Conservation (phyloP, 495 filamentous ascomycete genomes). For the Parathielavia hyrcaniae region DNA sequence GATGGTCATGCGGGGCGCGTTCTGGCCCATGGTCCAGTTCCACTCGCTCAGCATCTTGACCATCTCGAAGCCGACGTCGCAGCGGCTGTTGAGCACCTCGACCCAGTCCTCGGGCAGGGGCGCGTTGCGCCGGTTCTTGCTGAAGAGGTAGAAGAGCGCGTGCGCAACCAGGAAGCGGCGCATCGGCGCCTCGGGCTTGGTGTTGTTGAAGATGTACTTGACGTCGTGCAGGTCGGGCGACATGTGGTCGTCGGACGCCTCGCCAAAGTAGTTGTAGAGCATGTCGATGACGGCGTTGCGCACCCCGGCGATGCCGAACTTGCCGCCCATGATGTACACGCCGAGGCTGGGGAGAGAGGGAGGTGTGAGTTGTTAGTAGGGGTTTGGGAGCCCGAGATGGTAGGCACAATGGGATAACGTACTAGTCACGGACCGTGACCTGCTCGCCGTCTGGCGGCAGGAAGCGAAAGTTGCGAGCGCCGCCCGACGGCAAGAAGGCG, state of each 20-base stretch:
- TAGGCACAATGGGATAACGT: slow-evolving; percentile 5
- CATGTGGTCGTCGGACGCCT: slow-evolving; percentile 7
- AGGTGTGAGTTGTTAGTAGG: not conserved
- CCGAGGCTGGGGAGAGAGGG: slow-evolving; percentile 17
- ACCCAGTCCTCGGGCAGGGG: slow-evolving; percentile 22
- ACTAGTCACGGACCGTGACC: slow-evolving; percentile 27
- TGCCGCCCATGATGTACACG: slow-evolving; percentile 27
- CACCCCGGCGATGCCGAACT: slow-evolving; percentile 21
- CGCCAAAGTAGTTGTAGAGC: slow-evolving; percentile 19
- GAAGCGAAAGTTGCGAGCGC: slow-evolving; percentile 14
- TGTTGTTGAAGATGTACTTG: slow-evolving; percentile 24
- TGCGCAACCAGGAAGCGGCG: slow-evolving; percentile 25
- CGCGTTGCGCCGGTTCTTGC: slow-evolving; percentile 6
- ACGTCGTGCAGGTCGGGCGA: slow-evolving; percentile 22
- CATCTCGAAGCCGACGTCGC: slow-evolving; percentile 17
- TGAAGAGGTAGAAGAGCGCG: slow-evolving; percentile 24
- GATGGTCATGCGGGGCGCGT: slow-evolving; percentile 27
- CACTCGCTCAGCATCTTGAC: slow-evolving; percentile 29
- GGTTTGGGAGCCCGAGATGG: not conserved
- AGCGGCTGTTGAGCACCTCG: slow-evolving; percentile 3
- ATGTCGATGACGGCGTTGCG: slow-evolving; percentile 23
- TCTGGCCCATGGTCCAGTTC: slow-evolving; percentile 26
- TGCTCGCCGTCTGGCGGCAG: slow-evolving; percentile 15
- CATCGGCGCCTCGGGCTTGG: slow-evolving; percentile 18
- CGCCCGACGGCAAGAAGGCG: slow-evolving; percentile 15